These are phyloP conservation scores for Peronospora destructor DNA, from an alignment of 352 stramenopile species.

Conservation along the genomic window DNA sequence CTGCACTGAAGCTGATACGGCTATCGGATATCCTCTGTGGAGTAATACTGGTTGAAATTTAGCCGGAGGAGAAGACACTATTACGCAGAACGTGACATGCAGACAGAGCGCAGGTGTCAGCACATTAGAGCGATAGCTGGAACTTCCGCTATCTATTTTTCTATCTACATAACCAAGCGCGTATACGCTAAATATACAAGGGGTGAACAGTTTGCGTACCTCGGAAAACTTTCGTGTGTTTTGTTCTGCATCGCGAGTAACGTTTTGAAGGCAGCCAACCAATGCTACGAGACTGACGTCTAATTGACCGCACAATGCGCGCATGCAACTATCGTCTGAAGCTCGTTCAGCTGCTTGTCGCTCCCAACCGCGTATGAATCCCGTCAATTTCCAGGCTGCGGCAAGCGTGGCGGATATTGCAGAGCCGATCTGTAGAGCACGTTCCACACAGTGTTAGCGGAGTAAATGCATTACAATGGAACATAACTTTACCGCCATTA, in stretches of 20 bases:
- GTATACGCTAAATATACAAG: constrained; percentile 8
- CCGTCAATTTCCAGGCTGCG: constrained; percentile 29
- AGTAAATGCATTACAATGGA: not conserved
- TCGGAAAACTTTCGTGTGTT: constrained; percentile 36
- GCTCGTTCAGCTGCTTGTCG: constrained; percentile 18
- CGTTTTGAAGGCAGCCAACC: constrained; percentile 22
- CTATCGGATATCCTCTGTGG: constrained; percentile 7
- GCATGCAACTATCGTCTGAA: constrained; percentile 12
- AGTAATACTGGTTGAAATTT: constrained; percentile 52
- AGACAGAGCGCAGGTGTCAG: constrained; percentile 20
- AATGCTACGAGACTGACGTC: constrained; percentile 20
- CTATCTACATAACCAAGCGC: constrained; percentile 11
- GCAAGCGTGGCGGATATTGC: constrained; percentile 22
- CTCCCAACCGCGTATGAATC: constrained; percentile 28
- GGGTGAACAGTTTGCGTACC: constrained; percentile 23
- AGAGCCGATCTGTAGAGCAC: constrained; percentile 25
- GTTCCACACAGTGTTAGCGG: constrained; percentile 2
- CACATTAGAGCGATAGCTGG: constrained; percentile 18
- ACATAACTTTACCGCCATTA: constrained; percentile 16
- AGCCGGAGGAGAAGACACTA: constrained; percentile 54
- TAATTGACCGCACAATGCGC: constrained; percentile 23
- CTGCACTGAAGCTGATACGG: constrained; percentile 3
- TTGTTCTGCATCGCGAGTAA: constrained; percentile 20
- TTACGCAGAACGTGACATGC: constrained; percentile 23
- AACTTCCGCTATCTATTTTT: constrained; percentile 18